Evolutionary conservation across 805 yeast genomes (phyloP), one percentile per base, ranked within the genome.

Genomic region (Sporopachydermia quercuum): DNA sequence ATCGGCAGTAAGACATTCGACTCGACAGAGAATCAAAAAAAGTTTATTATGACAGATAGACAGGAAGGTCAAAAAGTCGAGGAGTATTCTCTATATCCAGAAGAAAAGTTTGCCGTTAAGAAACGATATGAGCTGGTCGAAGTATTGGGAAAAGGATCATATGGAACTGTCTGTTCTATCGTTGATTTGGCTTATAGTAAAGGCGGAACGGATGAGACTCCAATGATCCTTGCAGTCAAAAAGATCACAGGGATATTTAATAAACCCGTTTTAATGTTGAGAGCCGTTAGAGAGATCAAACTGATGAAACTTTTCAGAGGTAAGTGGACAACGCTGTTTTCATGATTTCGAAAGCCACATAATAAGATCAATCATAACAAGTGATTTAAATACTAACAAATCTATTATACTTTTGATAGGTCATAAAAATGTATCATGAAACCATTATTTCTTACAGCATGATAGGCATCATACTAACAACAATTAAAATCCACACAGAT

Each of bases 161-260:
- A 85, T 54, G 95, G 95, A 1, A 72, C 77, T 0, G 95, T 85
- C 3, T 82, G 91, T 47, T 74, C 83, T 3, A 93, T 89, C 0
- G 45, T 68, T 4, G 84, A 77, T 50, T 47, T 60, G n/a, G 56
- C 60, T 34, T 58, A 53, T 13, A 54, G 57, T 1, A 44, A 48
- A 6, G 45, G 40, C 27, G 47, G 45, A 1, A 45, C 42, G 2
- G 38, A 43, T 18, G n/a, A n/a, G n/a, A n/a, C n/a, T n/a, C n/a
- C n/a, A n/a, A 15, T 51, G 1, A 56, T 60, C 0, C 56, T 86
- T 13, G 96, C 96, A 5, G 77, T 87, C 40, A 87, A 87, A 55
- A 83, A 83, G 52, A 81, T 87, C 11, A 68, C 76, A 33, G 70
- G 71, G 46, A 81, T 85, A 17, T 80, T 82, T 50, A 63, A 64